Conservation (phyloP, 2,329 filamentous ascomycete genomes). For the Aspergillus felis region DNA sequence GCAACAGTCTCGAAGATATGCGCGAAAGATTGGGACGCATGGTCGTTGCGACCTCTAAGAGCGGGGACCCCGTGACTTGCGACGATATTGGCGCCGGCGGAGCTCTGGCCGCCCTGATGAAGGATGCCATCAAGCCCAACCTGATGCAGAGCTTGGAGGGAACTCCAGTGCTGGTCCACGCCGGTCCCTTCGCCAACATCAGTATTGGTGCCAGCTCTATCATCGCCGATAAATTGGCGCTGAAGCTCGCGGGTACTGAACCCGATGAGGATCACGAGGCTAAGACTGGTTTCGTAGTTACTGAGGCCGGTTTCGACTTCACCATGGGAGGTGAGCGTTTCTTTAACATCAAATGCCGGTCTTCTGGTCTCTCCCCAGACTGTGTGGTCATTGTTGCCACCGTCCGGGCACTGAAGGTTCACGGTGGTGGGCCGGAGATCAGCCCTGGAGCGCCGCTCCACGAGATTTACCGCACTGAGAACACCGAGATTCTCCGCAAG, state of each 20-base stretch:
- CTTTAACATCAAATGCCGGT: constrained; percentile 99
- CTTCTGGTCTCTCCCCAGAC: constrained; percentile 87
- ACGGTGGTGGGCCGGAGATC: constrained; percentile 93
- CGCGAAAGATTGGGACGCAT: constrained; percentile 89
- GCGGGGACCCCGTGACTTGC: constrained; percentile 87
- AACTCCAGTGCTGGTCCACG: constrained; percentile 95
- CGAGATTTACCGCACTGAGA: constrained; percentile 88
- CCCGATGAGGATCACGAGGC: constrained; percentile 77
- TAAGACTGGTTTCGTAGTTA: constrained; percentile 90
- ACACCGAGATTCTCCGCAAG: constrained; percentile 81
- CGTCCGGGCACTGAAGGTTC: constrained; percentile 91
- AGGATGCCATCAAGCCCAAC: constrained; percentile 97
- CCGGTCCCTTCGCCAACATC: constrained; percentile 97
- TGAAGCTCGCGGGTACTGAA: constrained; percentile 95
- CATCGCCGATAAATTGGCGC: constrained; percentile 86
- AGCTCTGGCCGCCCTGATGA: constrained; percentile 91
- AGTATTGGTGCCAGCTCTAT: constrained; percentile 96
- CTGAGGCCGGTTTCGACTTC: constrained; percentile 97
- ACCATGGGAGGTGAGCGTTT: constrained; percentile 99
- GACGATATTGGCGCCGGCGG: constrained; percentile 93
- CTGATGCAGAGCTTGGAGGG: constrained; percentile 98
- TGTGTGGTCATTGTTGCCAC: constrained; percentile 94
- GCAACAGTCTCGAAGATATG: constrained; percentile 82
- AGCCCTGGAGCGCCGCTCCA: constrained; percentile 79
- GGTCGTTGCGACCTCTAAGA: constrained; percentile 84